phyloP scores from a whole-genome alignment of 2,329 filamentous ascomycete species.

The Helminthosporium solani region DNA sequence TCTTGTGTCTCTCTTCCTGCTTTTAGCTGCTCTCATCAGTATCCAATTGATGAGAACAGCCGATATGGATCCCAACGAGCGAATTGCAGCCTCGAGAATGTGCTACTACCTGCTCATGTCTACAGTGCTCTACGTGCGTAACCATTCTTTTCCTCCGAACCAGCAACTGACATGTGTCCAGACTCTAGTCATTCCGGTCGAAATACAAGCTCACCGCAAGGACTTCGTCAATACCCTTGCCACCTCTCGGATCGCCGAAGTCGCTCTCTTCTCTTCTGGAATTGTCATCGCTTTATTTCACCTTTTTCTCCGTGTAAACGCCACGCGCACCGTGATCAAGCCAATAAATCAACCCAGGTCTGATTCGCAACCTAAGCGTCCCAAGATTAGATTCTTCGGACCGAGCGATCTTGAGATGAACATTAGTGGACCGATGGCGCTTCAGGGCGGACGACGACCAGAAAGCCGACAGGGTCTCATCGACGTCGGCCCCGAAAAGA shows the following conservation, averaged over 20 bases:
- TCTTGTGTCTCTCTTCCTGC: constrained; percentile 53
- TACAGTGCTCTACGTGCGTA: constrained; percentile 58
- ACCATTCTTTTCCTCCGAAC: background rate
- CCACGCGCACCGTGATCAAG: constrained; percentile 57
- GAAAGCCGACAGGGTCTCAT: constrained; percentile 40
- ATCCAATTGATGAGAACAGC: constrained; percentile 57
- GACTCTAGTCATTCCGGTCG: constrained; percentile 65
- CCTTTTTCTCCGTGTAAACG: constrained; percentile 66
- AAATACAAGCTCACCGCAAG: constrained; percentile 53
- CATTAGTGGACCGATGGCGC: constrained; percentile 41
- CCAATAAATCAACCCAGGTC: constrained; percentile 48
- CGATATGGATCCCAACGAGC: constrained; percentile 59
- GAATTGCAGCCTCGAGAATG: constrained; percentile 67
- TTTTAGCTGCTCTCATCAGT: constrained; percentile 57
- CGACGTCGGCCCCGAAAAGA: constrained; percentile 42
- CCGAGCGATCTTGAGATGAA: constrained; percentile 46
- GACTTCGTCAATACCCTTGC: constrained; percentile 49
- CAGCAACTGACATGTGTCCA: constrained; percentile 18
- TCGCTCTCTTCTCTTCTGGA: constrained; percentile 66
- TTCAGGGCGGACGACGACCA: constrained; percentile 35
- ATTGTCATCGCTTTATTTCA: constrained; percentile 66
- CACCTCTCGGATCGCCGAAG: constrained; percentile 63
- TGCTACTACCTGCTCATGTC: constrained; percentile 65
- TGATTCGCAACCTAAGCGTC: constrained; percentile 47
- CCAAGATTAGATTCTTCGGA: constrained; percentile 51